Conservation (phyloP, 495 filamentous ascomycete genomes). For the Parathielavia appendiculata region DNA sequence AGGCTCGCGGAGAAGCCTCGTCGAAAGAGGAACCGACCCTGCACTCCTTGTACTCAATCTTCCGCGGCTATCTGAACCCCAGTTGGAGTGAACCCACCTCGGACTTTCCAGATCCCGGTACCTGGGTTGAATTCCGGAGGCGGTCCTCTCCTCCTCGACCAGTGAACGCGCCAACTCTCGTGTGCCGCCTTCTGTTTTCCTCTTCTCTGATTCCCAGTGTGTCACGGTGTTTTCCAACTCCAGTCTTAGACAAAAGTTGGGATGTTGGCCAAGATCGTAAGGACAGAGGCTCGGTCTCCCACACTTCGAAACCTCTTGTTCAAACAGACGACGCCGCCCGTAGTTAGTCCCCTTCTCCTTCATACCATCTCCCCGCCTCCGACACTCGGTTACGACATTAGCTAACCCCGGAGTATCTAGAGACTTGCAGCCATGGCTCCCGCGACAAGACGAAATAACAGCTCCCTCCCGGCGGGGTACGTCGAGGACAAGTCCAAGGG, state of each 20-base stretch:
- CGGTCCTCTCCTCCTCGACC: neutral
- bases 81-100: neutral
- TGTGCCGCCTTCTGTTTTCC: neutral
- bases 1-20: slow-evolving; percentile 21
- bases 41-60: slow-evolving; percentile 14
- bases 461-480: slow-evolving; percentile 69
- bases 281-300: slow-evolving; percentile 35
- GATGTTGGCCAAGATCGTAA: slow-evolving; percentile 32
- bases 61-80: slow-evolving; percentile 16
- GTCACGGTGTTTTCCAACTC: slow-evolving; percentile 6
- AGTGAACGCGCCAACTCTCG: neutral
- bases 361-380: neutral
- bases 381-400: neutral
- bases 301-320: slow-evolving; percentile 29
- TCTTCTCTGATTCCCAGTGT: slow-evolving; percentile 1
- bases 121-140: slow-evolving; percentile 4
- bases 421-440: slow-evolving; percentile 49
- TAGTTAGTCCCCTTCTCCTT: slow-evolving; percentile 24
- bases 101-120: neutral
- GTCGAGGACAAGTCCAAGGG: slow-evolving; percentile 87
- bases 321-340: slow-evolving; percentile 19
- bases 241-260: slow-evolving; percentile 15
- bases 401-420: slow-evolving; percentile 18
- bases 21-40: slow-evolving; percentile 13
- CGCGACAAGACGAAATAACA: slow-evolving; percentile 49